Conservation (phyloP, 371 early-diverging fungal genomes). For the Rhizopus sp. region DNA sequence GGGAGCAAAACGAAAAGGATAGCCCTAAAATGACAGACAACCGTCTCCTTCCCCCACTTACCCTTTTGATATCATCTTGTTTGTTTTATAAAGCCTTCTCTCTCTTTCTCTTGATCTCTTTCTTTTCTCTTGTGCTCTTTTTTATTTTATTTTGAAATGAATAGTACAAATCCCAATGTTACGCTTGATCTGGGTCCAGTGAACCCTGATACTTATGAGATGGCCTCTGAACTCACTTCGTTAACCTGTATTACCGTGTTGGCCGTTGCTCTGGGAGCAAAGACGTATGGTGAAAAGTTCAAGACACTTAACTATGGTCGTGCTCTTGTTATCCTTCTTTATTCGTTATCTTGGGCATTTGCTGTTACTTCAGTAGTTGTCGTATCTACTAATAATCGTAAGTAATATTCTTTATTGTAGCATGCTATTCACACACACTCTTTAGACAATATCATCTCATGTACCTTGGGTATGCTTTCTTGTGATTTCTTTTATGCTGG, state of each 20-base stretch:
- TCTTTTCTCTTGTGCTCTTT: neutral
- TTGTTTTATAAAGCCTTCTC: too few species aligned
- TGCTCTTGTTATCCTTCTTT: constrained; percentile 39
- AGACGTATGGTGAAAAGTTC: constrained; percentile 39
- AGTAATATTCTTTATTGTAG: neutral
- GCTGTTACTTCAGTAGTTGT: constrained; percentile 36
- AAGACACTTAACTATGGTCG: constrained; percentile 44
- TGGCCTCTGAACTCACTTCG: constrained; percentile 42
- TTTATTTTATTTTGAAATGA: constrained; percentile 2
- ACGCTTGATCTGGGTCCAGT: constrained; percentile 18
- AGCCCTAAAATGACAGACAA: too few species aligned
- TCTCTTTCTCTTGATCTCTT: neutral
- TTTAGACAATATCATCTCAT: constrained; percentile 45
- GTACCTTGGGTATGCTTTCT: constrained; percentile 46
- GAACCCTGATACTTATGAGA: constrained; percentile 39
- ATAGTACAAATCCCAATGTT: constrained; percentile 4
- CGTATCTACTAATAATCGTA: constrained; percentile 51
- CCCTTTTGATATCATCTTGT: too few species aligned
- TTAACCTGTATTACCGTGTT: constrained; percentile 42
- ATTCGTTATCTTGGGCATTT: constrained; percentile 44
- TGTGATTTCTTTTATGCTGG: constrained; percentile 56
- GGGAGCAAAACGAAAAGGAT: too few species aligned
- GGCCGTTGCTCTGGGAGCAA: constrained; percentile 39
- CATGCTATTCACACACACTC: neutral
- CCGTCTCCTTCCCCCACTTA: too few species aligned